A percentile compares a stretch with the other conserved stretches of the same genome.
Evolutionary conservation across 306 rosid species (phyloP).

Genomic region (Sicyos edulis): DNA sequence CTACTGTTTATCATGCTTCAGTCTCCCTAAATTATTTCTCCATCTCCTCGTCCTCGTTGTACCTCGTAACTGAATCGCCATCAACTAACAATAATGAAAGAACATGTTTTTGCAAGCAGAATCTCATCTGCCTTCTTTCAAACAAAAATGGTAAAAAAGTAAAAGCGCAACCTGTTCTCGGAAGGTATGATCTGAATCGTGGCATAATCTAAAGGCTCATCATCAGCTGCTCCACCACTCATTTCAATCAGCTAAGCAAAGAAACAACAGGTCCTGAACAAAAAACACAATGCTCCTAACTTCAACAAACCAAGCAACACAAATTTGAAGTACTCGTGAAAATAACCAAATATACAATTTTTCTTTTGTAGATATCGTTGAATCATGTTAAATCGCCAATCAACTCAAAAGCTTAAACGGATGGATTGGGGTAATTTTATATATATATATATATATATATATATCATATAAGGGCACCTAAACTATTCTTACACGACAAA

Average conservation of each 20-base stretch:
- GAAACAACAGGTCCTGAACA: slow-evolving; percentile 31
- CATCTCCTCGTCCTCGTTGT: background rate
- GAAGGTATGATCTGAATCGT: slow-evolving; percentile 56
- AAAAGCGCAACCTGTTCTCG: slow-evolving; percentile 54
- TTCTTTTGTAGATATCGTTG: too few species aligned
- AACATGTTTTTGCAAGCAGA: background rate
- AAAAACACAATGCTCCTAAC: slow-evolving; percentile 9
- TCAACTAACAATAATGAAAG: background rate
- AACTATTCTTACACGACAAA: too few species aligned
- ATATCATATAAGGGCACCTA: too few species aligned
- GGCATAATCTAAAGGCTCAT: slow-evolving; percentile 54
- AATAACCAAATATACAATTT: background rate
- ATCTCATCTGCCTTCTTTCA: background rate
- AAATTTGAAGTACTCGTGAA: background rate
- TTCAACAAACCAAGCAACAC: background rate
- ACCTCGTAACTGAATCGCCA: background rate
- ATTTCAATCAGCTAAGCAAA: slow-evolving; percentile 34
- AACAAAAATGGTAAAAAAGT: background rate
- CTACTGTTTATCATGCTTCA: slow-evolving; percentile 8
- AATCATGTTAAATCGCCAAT: too few species aligned
- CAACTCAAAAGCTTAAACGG: too few species aligned
- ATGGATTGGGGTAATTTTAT: too few species aligned
- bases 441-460: too few species aligned
- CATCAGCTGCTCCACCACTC: slow-evolving; percentile 45
- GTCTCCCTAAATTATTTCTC: background rate